Conservation (phyloP, 1,284 basidiomycete species). For the Cutaneotrichosporon daszewskae region DNA sequence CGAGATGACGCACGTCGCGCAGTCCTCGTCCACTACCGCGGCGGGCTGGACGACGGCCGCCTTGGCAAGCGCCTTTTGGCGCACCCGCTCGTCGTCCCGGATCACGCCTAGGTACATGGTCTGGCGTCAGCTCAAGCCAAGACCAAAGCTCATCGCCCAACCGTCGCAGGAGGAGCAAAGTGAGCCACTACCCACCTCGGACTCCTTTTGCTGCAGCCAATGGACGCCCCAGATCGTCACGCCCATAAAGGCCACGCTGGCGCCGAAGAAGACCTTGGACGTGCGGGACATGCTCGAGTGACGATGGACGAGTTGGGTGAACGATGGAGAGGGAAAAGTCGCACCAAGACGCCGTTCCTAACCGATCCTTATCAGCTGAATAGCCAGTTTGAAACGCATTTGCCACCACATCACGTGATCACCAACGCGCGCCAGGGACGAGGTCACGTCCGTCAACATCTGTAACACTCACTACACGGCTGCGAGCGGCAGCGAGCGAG, state of each 20-base stretch:
- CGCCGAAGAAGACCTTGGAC: conserved; percentile 69
- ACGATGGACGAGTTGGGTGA: too few species aligned
- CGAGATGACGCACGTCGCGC: conserved; percentile 35
- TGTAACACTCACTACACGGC: neutral
- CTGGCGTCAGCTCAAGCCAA: conserved; percentile 48
- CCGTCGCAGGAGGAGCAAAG: conserved; percentile 14
- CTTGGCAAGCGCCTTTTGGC: conserved; percentile 24
- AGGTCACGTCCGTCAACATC: too few species aligned
- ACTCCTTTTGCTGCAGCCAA: conserved; percentile 77
- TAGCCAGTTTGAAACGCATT: too few species aligned
- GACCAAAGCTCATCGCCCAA: conserved; percentile 7
- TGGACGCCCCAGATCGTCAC: conserved; percentile 87
- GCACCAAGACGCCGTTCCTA: neutral
- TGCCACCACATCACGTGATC: neutral
- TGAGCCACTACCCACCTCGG: conserved; percentile 57
- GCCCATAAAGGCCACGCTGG: conserved; percentile 62
- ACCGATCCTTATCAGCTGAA: neutral
- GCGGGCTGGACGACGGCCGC: conserved; percentile 26
- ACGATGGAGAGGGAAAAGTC: neutral
- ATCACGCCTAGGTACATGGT: conserved; percentile 86
- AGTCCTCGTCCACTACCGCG: conserved; percentile 36
- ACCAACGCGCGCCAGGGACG: neutral
- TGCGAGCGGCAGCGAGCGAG: neutral
- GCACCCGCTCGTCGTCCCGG: conserved; percentile 69
- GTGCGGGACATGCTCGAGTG: conserved; percentile 67